Base-by-base conservation (phyloP, 805 yeast genomes). In the Cyberlindnera bimundalis region DNA sequence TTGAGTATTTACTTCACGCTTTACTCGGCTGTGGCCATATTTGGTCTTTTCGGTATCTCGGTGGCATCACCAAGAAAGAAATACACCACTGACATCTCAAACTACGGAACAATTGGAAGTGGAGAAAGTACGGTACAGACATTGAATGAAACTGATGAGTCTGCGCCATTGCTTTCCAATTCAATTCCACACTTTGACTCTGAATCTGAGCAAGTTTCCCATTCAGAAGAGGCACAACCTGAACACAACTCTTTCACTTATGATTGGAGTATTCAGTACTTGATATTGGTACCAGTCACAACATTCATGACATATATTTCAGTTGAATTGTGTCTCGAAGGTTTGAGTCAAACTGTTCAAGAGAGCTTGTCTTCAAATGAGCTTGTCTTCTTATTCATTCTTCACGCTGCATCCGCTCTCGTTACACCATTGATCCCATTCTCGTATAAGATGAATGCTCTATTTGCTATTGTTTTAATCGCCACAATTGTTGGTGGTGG, bases 201-300 rank as follows among this genome's bases (percentile, higher is more conserved):
- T 14, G 50, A 45, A 4, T 39, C 42, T 12, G 51, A 42, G 13
- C 44, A 43, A 11, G 29, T 5, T 3, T 18, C 21, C 4, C 41
- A 42, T 25, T 36, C 26, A 32, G 35, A 47, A 29, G 43, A 52
- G 18, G 44, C 39, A 8, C 59, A 43, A 28, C 56, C 61, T 8
- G 46, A 45, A 16, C 52, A 48, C 25, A 47, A 53, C 36, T 74
- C 78, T 5, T 71, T 74, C 34, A 74, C 81, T 29, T 86, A 83
- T 55, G 95, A 84, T 53, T 89, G 96, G 96, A 70, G 81, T 13
- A 48, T 86, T 14, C 96, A 89, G 59, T 87, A 76, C 53, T 49
- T 85, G 24, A 46, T 80, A 2, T 58, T 82, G 14, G 86, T 83
- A 12, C 96, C 96, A 3, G 64, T 83, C 1, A 65, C 79, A 3